Evolutionary conservation across 768 basidiomycete species (phyloP).

Genomic region (Boletus tylopilopsis): DNA sequence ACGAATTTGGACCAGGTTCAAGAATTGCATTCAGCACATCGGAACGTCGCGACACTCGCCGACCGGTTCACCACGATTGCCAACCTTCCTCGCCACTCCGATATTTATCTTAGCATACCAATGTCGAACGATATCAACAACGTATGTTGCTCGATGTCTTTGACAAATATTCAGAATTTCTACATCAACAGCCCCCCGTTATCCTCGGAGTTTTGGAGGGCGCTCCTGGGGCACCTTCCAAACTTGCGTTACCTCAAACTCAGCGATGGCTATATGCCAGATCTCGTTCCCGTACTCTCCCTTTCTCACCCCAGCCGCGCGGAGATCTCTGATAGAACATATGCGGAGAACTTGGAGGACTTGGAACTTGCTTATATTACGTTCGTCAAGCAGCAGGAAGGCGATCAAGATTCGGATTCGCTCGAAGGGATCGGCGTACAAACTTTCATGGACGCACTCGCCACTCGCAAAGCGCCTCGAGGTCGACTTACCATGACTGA

Average conservation of each 20-base stretch:
- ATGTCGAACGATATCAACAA: background rate
- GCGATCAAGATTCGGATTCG: too few relatives aligned
- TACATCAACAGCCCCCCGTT: background rate
- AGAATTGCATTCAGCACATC: background rate
- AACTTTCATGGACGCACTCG: too few relatives aligned
- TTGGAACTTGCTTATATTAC: background rate
- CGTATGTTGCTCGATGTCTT: constrained; percentile 1
- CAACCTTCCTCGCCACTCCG: too few relatives aligned
- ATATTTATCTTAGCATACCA: too few relatives aligned
- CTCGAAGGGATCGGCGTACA: too few relatives aligned
- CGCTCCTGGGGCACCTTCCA: background rate
- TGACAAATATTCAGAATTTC: background rate
- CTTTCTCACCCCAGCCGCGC: background rate
- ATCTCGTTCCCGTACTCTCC: background rate
- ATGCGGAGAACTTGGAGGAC: background rate
- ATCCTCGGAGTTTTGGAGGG: background rate
- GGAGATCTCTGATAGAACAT: background rate
- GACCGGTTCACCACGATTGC: too few relatives aligned
- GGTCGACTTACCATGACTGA: too few relatives aligned
- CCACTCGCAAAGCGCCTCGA: too few relatives aligned
- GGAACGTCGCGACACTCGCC: too few relatives aligned
- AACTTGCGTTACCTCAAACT: constrained; percentile 2
- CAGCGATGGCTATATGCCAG: background rate
- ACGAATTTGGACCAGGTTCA: background rate
- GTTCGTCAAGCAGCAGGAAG: too few relatives aligned